Base-by-base conservation (phyloP, 2,329 filamentous ascomycete species). In the Helicocarpus griseus region DNA sequence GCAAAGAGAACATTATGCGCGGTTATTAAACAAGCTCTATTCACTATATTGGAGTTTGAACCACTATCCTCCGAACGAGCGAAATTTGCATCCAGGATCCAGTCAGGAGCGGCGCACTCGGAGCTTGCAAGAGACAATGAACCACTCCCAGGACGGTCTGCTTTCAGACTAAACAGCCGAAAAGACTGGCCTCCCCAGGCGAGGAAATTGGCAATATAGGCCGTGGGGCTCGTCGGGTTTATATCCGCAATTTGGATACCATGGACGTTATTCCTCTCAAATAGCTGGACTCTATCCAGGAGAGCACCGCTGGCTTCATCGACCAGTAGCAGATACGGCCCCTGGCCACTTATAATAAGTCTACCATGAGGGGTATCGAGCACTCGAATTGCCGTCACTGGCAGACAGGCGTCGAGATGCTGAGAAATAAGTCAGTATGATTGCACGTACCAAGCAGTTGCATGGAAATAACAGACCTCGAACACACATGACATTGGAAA, bases 1-100 rank as follows among this genome's bases (percentile, higher is more conserved):
- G 74, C 74, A 5, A 87, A 66, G 4, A 94, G 74, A 47, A 88
- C 84, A 73, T 97, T 96, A 68, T 97, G 90, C 1, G 91, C 89
- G 1, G 89, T 95, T 14, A 94, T 75, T 9, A 93, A 67, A 14
- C 81, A 81, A 14, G 79, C 81, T 9, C 68, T 64, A 26, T 63
- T 61, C 1, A 59, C 54, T 26, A 69, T 61, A 5, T 60, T 53
- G n/a, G 53, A 43, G 2, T 56, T 43, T 28, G 56, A 50, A 51
- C 63, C 54, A 38, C 57, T 51, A 31, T 62, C 52, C 45, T 39
- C 65, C 63, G 4, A 65, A 31, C 54, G 54, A 60, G 78, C 78
- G 51, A 83, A 68, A 31, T 73, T 70, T 33, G 77, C 83, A 64
- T 87, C 81, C 59, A 91, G 78, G 56, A 94, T 82, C 88, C 89